Conservation (phyloP, 345 rosid genomes). For the Sisymbrium altissimum region DNA sequence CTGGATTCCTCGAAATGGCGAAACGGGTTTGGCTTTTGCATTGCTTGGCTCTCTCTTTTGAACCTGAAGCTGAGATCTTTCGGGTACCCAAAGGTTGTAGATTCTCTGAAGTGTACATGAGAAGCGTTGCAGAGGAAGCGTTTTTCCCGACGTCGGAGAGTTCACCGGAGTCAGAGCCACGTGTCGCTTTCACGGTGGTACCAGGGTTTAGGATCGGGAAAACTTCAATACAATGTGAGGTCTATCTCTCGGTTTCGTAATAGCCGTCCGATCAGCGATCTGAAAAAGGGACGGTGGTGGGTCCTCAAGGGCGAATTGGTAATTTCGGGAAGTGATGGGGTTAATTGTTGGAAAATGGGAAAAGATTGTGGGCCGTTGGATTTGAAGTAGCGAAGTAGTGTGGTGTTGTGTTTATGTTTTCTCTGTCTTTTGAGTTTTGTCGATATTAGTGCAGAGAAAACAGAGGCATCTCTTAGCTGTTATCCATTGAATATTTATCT, state of each 20-base stretch:
- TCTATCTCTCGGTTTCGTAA: conserved; percentile 50
- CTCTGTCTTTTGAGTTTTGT: conserved; percentile 27
- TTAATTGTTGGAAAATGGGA: background rate
- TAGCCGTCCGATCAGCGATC: conserved; percentile 5
- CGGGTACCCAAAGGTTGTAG: conserved; percentile 57
- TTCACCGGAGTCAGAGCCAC: conserved; percentile 44
- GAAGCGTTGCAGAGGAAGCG: conserved; percentile 55
- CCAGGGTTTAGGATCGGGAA: conserved; percentile 93
- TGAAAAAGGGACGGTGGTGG: background rate
- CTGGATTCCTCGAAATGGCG: conserved; percentile 68
- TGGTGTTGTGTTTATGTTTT: background rate
- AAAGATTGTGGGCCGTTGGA: conserved; percentile 16
- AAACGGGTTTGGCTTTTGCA: conserved; percentile 83
- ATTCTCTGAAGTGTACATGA: conserved; percentile 93
- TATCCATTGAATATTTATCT: conserved; percentile 33
- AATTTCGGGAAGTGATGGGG: background rate
- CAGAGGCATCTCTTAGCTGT: conserved; percentile 36
- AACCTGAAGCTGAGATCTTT: conserved; percentile 65
- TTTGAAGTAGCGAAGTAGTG: conserved; percentile 13
- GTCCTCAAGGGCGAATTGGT: background rate
- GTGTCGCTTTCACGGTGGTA: conserved; percentile 75
- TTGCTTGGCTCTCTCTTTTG: conserved; percentile 72
- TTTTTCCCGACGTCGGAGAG: conserved; percentile 13
- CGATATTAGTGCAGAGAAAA: conserved; percentile 35
- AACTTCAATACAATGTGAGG: conserved; percentile 70